Evolutionary conservation across 495 filamentous ascomycete species (phyloP).

Genomic region (Oleoguttula mirabilis): DNA sequence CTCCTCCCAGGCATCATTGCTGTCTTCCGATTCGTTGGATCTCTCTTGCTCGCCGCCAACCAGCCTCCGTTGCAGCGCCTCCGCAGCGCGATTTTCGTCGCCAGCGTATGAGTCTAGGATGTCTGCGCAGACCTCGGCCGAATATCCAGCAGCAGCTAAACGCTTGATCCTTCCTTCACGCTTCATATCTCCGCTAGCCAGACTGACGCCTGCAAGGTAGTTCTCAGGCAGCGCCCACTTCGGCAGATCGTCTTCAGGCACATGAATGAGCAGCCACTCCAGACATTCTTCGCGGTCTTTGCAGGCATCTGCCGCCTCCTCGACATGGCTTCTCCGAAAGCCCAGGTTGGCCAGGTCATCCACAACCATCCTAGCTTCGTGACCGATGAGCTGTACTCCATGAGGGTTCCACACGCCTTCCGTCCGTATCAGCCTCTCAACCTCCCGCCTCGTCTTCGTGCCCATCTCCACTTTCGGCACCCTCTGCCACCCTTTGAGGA

Average conservation of each 20-base stretch:
- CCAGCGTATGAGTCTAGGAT: slow-evolving; percentile 52
- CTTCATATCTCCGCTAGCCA: slow-evolving; percentile 66
- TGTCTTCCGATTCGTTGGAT: slow-evolving; percentile 22
- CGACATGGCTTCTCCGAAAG: slow-evolving; percentile 75
- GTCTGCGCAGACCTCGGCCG: slow-evolving; percentile 66
- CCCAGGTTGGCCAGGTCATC: slow-evolving; percentile 65
- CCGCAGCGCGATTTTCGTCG: slow-evolving; percentile 70
- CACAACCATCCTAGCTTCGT: slow-evolving; percentile 47
- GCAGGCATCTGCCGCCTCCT: slow-evolving; percentile 76
- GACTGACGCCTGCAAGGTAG: slow-evolving; percentile 75
- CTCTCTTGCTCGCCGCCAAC: slow-evolving; percentile 17
- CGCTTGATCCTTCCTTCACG: slow-evolving; percentile 69
- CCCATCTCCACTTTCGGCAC: slow-evolving; percentile 91
- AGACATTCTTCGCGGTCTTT: slow-evolving; percentile 88
- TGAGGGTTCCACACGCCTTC: slow-evolving; percentile 81
- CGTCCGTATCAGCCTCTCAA: slow-evolving; percentile 65
- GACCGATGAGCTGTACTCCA: slow-evolving; percentile 46
- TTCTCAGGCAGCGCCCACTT: slow-evolving; percentile 79
- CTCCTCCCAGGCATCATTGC: slow-evolving; percentile 59
- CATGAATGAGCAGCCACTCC: slow-evolving; percentile 87
- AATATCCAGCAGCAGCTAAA: slow-evolving; percentile 72
- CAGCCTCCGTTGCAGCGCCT: slow-evolving; percentile 61
- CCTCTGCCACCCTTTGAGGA: slow-evolving; percentile 64
- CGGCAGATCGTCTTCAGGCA: slow-evolving; percentile 91
- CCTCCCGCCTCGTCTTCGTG: slow-evolving; percentile 55